Evolutionary conservation across 345 rosid genomes (phyloP).

Genomic region (Hirschfeldia incana): DNA sequence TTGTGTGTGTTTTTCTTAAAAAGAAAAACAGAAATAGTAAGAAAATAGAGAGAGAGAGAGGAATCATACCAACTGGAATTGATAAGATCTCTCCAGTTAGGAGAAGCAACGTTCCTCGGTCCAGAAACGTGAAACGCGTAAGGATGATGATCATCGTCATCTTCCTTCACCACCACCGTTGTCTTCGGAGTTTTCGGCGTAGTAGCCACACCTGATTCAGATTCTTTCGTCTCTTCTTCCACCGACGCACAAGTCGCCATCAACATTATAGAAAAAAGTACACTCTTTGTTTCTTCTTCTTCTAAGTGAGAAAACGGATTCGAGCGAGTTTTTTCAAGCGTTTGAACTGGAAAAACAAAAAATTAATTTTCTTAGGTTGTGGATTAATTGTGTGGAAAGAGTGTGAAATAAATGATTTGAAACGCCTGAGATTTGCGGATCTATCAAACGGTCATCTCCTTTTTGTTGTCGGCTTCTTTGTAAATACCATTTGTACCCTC

Average conservation of each 20-base stretch:
- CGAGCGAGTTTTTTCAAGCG: conserved; percentile 7
- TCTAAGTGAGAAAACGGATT: conserved; percentile 34
- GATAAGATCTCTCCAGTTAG: conserved; percentile 96
- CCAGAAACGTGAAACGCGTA: conserved; percentile 93
- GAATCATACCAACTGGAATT: conserved; percentile 78
- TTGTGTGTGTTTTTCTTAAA: background rate
- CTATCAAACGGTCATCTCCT: conserved; percentile 63
- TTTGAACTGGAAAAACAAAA: background rate
- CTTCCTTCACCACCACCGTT: conserved; percentile 32
- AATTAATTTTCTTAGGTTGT: background rate
- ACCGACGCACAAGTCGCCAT: conserved; percentile 45
- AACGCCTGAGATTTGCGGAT: conserved; percentile 46
- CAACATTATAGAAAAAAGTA: background rate
- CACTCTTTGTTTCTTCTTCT: conserved; percentile 9
- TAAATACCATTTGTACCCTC: conserved; percentile 39
- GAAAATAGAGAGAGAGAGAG: background rate
- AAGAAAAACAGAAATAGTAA: background rate
- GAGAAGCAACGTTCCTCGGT: conserved; percentile 80
- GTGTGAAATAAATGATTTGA: conserved; percentile 25
- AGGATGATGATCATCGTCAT: conserved; percentile 74
- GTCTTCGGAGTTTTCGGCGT: conserved; percentile 25
- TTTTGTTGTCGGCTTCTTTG: conserved; percentile 34
- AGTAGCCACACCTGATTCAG: conserved; percentile 22
- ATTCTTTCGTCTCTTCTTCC: conserved; percentile 40
- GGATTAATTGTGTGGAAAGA: background rate